Percentiles rank a stretch among this genome's conserved stretches.
Evolutionary conservation across 192 early-diverging fungal genomes (phyloP).

Genomic region (Geosiphon pyriformis): DNA sequence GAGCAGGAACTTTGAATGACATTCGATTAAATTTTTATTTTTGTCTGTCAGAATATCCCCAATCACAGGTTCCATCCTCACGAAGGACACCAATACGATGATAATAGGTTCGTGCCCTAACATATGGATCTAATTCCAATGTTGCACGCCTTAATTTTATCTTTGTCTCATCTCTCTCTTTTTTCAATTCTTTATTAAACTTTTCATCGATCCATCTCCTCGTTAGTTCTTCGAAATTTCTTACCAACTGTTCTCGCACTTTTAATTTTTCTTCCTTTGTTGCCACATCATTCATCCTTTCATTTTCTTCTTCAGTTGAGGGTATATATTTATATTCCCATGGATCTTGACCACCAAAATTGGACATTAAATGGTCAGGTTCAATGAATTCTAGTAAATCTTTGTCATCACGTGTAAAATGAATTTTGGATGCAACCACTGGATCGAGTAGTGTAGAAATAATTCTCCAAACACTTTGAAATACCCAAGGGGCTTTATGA

Average conservation of each 20-base stretch:
- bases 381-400: conserved; percentile 63
- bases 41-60: conserved; percentile 2
- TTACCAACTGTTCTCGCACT: conserved; percentile 32
- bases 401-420: conserved; percentile 59
- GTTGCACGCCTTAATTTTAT: conserved; percentile 43
- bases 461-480: conserved; percentile 77
- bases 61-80: conserved; percentile 28
- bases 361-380: conserved; percentile 48
- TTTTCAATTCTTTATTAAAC: conserved; percentile 26
- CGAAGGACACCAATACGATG: conserved; percentile 34
- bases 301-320: conserved; percentile 27
- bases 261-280: conserved; percentile 34
- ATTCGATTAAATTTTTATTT: too few relatives aligned
- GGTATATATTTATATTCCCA: conserved; percentile 51
- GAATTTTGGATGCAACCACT: conserved; percentile 81
- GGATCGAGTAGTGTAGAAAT: conserved; percentile 83
- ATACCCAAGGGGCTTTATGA: conserved; percentile 87
- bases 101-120: conserved; percentile 37
- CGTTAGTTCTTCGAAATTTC: conserved; percentile 41
- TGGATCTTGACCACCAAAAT: conserved; percentile 53
- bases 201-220: conserved; percentile 42
- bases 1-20: too few relatives aligned
- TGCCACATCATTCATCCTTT: conserved; percentile 38
- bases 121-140: conserved; percentile 39
- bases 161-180: conserved; percentile 35